Conservation (phyloP, 768 basidiomycete genomes). For the Exidia glandulosa region DNA sequence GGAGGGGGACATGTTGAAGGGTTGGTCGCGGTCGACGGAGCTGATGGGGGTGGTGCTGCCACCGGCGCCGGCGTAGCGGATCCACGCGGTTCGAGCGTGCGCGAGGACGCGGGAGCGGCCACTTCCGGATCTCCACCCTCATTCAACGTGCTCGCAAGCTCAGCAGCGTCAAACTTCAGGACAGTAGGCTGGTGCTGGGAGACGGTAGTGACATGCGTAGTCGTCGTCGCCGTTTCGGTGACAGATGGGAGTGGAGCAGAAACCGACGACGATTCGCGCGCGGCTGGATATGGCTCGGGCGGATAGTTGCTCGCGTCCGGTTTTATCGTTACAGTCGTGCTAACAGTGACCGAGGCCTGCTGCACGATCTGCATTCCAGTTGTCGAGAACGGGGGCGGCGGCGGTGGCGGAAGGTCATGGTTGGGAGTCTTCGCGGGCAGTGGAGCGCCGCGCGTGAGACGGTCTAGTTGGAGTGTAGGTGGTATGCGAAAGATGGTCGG, state of each 20-base stretch:
- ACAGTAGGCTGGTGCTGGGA: not conserved
- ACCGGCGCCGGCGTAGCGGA: not conserved
- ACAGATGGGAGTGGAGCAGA: not conserved
- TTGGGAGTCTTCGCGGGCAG: slow-evolving; percentile 12
- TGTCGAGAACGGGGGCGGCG: no score
- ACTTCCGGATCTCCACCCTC: slow-evolving; percentile 1
- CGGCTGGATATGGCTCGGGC: not conserved
- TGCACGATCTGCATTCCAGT: not conserved
- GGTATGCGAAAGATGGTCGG: slow-evolving; percentile 39
- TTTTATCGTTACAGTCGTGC: not conserved
- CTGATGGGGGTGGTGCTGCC: no score
- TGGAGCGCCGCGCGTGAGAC: slow-evolving; percentile 8
- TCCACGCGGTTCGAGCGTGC: not conserved
- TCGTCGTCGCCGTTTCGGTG: not conserved
- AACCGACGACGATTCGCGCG: not conserved
- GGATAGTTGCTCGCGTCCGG: not conserved
- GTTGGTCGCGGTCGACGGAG: slow-evolving; percentile 2
- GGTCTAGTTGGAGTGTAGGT: slow-evolving; percentile 32
- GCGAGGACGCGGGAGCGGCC: slow-evolving; percentile 8
- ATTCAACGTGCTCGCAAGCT: not conserved
- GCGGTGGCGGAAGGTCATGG: slow-evolving; percentile 9
- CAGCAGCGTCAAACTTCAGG: not conserved
- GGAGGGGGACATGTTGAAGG: slow-evolving; percentile 8
- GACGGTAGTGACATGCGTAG: not conserved
- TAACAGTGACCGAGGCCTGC: not conserved